These are phyloP conservation scores for Knufia petricola DNA, from an alignment of 2,329 filamentous ascomycete species.

Conservation along the genomic window DNA sequence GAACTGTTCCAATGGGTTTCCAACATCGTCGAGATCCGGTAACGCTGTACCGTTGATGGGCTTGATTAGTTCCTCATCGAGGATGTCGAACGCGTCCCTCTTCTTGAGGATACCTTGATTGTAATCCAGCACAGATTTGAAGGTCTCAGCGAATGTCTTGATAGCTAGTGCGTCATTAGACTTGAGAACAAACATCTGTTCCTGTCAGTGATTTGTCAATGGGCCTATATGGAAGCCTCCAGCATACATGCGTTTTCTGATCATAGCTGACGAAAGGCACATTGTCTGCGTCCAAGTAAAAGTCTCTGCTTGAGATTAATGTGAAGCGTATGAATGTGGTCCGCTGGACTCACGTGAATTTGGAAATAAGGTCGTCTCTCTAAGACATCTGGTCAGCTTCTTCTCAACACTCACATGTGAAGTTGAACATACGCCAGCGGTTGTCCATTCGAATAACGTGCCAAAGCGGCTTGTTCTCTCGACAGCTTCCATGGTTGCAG, in stretches of 20 bases:
- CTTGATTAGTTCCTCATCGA: not conserved
- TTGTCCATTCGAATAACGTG: slow-evolving; percentile 13
- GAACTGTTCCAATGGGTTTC: not conserved
- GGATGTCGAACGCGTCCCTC: too few relatives aligned
- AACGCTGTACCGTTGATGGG: not conserved
- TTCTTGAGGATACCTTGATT: too few relatives aligned
- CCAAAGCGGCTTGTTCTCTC: slow-evolving; percentile 15
- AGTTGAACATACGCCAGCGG: slow-evolving; percentile 11
- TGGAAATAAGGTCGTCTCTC: not conserved
- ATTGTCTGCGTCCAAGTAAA: not conserved
- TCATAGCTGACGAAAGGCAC: not conserved
- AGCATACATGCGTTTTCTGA: not conserved
- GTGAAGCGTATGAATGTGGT: not conserved
- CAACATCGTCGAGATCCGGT: not conserved
- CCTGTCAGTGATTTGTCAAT: too few relatives aligned
- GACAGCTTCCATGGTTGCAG: not conserved
- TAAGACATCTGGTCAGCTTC: slow-evolving; percentile 5
- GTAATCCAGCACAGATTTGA: too few relatives aligned
- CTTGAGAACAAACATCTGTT: not conserved
- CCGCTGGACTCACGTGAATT: not conserved
- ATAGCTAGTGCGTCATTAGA: not conserved
- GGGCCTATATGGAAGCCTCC: not conserved
- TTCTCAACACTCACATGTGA: not conserved
- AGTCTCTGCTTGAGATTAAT: not conserved
- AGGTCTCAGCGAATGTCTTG: slow-evolving; percentile 10